Evolutionary conservation across 345 rosid genomes (phyloP), one percentile per base, ranked within the genome.

Genomic region (Isatis tinctoria): DNA sequence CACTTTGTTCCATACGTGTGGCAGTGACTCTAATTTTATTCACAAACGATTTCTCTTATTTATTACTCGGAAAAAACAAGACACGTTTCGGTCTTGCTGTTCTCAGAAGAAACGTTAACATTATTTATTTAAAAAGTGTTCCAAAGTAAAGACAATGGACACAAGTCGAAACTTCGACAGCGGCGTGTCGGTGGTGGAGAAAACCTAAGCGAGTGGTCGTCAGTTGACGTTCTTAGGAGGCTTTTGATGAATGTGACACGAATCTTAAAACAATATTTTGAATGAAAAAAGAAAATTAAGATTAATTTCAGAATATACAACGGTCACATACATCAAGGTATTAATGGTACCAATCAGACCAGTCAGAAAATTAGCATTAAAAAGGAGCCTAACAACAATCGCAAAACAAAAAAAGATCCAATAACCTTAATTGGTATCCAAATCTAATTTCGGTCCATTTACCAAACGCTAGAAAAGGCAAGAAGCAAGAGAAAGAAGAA

Each of bases 131-230:
- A 40, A 24, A 56, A 69, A 2, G 18, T 51, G 60, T 58, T 45
- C 13, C 12, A 58, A 44, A 57, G 8, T 32, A 14, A 45, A 45
- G 18, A 35, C 59, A 35, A 57, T 6, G 17, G 32, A 57, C 7
- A 62, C 61, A 51, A 51, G 76, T 41, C 43, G 69, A 51, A 37
- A 18, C 14, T 51, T 49, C 20, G 22, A 45, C 18, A 32, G 18
- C 8, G 65, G 60, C 69, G 65, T 35, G 63, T 63, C 70, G 76
- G 76, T 73, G 70, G 64, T 73, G 70, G 70, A 73, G 64, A 41
- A 32, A 45, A 47, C 60, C 40, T 8, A 57, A 57, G 51, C 51
- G 51, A 58, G 41, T 57, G 58, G 48, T 32, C 32, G 32, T 51
- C 30, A 8, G 14, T 49, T 49, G 56, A 10, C 30, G 45, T 10